Conservation (phyloP, 352 stramenopile genomes). For the Detonula confervacea region DNA sequence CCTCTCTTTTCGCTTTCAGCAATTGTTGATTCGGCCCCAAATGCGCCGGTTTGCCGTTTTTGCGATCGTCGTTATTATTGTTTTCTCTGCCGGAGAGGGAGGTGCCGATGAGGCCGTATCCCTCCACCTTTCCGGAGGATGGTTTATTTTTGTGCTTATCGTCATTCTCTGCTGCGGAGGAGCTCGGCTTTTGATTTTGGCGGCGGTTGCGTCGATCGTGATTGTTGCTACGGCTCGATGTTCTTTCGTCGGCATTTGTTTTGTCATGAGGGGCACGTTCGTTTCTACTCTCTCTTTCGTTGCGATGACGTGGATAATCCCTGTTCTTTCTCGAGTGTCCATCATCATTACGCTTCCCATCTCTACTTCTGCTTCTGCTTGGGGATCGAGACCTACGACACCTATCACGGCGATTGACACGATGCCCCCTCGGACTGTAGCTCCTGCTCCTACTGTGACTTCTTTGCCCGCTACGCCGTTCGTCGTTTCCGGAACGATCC, state of each 20-base stretch:
- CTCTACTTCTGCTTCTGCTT: neutral
- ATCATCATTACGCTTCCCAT: too few relatives aligned
- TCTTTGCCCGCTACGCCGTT: too few relatives aligned
- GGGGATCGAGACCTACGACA: slow-evolving; percentile 6
- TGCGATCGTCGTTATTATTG: neutral
- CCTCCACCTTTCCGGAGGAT: neutral
- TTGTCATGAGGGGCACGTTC: neutral
- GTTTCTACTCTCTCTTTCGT: slow-evolving; percentile 2
- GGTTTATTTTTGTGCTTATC: neutral
- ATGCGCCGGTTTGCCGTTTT: neutral
- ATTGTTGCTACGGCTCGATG: too few relatives aligned
- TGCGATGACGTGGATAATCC: neutral
- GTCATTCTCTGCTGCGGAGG: neutral
- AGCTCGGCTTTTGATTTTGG: too few relatives aligned
- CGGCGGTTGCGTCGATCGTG: too few relatives aligned
- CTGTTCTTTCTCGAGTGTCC: slow-evolving; percentile 1
- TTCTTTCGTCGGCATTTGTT: neutral
- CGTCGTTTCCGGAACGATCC: too few relatives aligned
- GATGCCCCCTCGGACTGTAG: neutral
- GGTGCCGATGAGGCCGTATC: slow-evolving; percentile 13
- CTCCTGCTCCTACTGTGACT: neutral
- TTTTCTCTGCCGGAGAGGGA: slow-evolving; percentile 1
- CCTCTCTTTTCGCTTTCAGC: neutral
- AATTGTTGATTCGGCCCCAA: slow-evolving; percentile 2
- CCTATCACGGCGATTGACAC: neutral